Evolutionary conservation across 2,329 filamentous ascomycete genomes (phyloP), one percentile per base, ranked within the genome.

Genomic region (Claviceps fusiformis): DNA sequence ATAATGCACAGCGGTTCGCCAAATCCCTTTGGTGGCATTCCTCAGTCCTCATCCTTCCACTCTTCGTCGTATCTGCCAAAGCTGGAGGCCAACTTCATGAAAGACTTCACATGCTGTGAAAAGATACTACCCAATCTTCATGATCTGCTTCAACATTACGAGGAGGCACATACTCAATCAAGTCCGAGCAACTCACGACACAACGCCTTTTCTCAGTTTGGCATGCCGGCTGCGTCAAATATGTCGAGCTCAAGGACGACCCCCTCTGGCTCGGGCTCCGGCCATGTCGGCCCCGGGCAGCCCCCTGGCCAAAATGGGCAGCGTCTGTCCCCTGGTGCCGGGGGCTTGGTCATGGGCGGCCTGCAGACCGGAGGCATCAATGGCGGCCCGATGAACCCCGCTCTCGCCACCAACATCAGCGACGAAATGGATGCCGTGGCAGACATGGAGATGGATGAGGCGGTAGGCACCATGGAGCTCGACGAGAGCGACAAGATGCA

Each of bases 1-100:
- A 85, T 95, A 68, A 96, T 96, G 88, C 83, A 89, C 57, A 91
- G 93, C 64, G 96, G 90, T 19, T 97, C 93, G n/a, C 93, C 93
- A 11, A 95, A 92, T 65, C 59, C 57, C 2, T 58, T 59, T 37
- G 69, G 73, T 57, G 68, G 65, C 50, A 83, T 79, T 56, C 81
- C 91, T 63, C 86, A 91, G 69, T 95, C 91, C n/a, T 89, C 93
- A 0, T 96, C 92, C 1, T 95, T 89, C 64, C 92, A 97, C 70
- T 97, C 92, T 1, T 95, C 91, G 7, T 97, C 93, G 31, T 97
- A 97, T 68, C 80, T 96, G 1, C 92, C 91, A 10, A 96, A 95
- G 70, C 83, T 96, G 66, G 93, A 98, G 71, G 92, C 92, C 58
- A 93, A 92, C 66, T 98, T 96, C 70, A 95, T 97, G 89, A 86